Percentiles rank a stretch among this genome's conserved stretches.
Conservation (phyloP, 2,329 filamentous ascomycete species). For the Keithomyces neogunnii region DNA sequence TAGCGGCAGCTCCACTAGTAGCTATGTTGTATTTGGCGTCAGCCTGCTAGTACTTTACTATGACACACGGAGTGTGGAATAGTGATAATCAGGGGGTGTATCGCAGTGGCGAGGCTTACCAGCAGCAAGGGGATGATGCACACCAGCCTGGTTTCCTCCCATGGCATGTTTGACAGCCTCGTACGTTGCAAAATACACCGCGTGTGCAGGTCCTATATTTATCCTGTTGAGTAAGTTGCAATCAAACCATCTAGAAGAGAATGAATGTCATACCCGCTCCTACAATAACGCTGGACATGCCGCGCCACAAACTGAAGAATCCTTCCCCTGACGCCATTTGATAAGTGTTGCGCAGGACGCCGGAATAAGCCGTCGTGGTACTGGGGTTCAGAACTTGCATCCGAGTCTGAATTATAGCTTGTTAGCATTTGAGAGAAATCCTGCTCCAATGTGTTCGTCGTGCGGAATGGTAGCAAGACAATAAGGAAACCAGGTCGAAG, state of each 20-base stretch:
- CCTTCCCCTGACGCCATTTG: conserved; percentile 89
- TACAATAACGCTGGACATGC: conserved; percentile 91
- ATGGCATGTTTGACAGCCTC: conserved; percentile 94
- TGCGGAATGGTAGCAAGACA: neutral
- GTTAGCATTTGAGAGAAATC: conserved; percentile 10
- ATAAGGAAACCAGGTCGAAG: too few species aligned
- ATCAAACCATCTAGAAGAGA: conserved; percentile 13
- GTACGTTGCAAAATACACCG: conserved; percentile 97
- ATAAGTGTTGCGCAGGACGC: conserved; percentile 84
- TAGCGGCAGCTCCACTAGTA: conserved; percentile 86
- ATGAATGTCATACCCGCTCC: conserved; percentile 64
- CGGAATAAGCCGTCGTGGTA: conserved; percentile 73
- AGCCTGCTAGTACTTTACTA: neutral
- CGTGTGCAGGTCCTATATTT: conserved; percentile 79
- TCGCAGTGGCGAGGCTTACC: conserved; percentile 43
- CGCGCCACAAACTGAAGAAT: conserved; percentile 86
- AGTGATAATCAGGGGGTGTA: neutral
- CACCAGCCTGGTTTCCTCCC: conserved; percentile 79
- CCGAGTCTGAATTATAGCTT: conserved; percentile 59
- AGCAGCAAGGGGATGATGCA: conserved; percentile 87
- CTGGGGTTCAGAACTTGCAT: conserved; percentile 94
- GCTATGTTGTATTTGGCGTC: conserved; percentile 40
- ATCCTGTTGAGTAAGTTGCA: conserved; percentile 1
- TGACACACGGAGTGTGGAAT: neutral
- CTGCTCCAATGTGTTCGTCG: neutral